Evolutionary conservation across 2,329 filamentous ascomycete genomes (phyloP).

Genomic region (Beauveria varroae): DNA sequence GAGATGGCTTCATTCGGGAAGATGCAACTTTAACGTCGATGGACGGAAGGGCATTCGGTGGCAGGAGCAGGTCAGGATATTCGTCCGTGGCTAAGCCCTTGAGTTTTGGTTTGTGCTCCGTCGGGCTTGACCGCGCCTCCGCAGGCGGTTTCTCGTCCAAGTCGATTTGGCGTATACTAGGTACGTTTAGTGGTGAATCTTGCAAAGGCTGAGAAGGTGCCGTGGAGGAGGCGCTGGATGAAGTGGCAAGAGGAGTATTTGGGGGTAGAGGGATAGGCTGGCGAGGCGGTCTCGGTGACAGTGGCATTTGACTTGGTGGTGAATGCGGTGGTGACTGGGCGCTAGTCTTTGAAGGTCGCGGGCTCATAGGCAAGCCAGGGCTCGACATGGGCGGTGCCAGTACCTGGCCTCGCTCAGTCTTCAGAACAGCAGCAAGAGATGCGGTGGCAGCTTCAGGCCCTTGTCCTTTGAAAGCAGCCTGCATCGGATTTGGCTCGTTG

Average conservation of each 20-base stretch:
- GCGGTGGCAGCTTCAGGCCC: constrained; percentile 34
- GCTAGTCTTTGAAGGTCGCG: constrained; percentile 47
- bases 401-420: constrained; percentile 26
- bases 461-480: neutral
- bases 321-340: constrained; percentile 62
- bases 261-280: constrained; percentile 66
- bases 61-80: constrained; percentile 75
- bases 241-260: constrained; percentile 54
- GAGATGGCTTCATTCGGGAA: constrained; percentile 87
- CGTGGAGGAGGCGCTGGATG: constrained; percentile 27
- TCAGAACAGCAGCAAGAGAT: constrained; percentile 47
- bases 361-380: constrained; percentile 52
- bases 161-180: constrained; percentile 10
- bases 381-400: constrained; percentile 43
- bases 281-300: constrained; percentile 52
- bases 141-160: constrained; percentile 28
- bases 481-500: neutral
- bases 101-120: constrained; percentile 52
- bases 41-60: constrained; percentile 80
- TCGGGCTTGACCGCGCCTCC: constrained; percentile 28
- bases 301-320: constrained; percentile 35
- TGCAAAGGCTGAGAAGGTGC: constrained; percentile 4
- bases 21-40: constrained; percentile 84
- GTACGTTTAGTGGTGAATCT: constrained; percentile 4
- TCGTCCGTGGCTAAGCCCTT: constrained; percentile 76